Conservation (phyloP, 495 filamentous ascomycete species). For the Daldinia grandis region DNA sequence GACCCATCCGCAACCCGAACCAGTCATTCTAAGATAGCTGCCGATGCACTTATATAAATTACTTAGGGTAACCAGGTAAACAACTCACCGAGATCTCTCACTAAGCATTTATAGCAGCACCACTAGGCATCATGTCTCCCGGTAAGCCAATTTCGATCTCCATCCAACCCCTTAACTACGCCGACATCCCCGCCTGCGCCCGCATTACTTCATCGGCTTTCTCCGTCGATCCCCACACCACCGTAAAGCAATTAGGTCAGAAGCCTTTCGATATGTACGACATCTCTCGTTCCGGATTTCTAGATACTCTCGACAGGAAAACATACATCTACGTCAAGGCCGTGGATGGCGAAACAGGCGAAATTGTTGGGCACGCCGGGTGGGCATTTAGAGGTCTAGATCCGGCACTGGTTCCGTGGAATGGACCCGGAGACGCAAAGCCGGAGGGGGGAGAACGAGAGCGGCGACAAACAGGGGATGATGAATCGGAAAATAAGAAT, state of each 20-base stretch:
- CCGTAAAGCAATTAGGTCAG: slow-evolving; percentile 30
- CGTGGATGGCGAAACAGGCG: slow-evolving; percentile 30
- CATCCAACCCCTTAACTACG: slow-evolving; percentile 24
- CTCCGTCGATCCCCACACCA: slow-evolving; percentile 30
- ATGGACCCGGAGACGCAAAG: slow-evolving; percentile 9
- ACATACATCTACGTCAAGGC: slow-evolving; percentile 37
- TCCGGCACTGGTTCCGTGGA: slow-evolving; percentile 17
- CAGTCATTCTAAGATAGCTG: background rate
- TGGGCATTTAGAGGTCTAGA: slow-evolving; percentile 35
- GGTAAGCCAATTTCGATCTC: slow-evolving; percentile 11
- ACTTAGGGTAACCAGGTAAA: background rate
- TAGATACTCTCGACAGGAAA: slow-evolving; percentile 23
- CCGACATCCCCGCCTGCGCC: slow-evolving; percentile 23
- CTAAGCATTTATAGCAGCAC: background rate
- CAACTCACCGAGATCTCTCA: background rate
- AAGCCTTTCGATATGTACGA: slow-evolving; percentile 28
- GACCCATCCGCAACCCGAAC: background rate
- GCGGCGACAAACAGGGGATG: background rate
- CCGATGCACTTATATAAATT: background rate
- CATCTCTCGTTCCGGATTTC: slow-evolving; percentile 12
- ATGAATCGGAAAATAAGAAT: background rate
- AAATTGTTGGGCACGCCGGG: slow-evolving; percentile 29
- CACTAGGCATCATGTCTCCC: slow-evolving; percentile 2
- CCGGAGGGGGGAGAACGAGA: background rate
- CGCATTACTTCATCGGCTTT: slow-evolving; percentile 21